phyloP scores from a whole-genome alignment of 2,329 filamentous ascomycete species.

The Fusarium temperatum region DNA sequence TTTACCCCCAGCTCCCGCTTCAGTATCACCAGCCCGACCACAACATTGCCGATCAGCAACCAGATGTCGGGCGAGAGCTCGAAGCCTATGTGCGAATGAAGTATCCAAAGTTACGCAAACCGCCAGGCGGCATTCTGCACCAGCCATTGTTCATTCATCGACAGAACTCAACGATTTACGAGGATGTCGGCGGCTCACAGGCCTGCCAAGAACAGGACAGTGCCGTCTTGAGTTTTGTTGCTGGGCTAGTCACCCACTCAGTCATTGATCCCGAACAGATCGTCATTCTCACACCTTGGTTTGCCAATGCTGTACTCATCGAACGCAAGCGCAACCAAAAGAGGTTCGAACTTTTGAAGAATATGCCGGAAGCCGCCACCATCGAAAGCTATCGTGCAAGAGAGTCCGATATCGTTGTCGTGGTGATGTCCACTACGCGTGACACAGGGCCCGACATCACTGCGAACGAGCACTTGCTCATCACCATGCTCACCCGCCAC shows the following conservation, averaged over 20 bases:
- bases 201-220: not conserved
- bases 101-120: not conserved
- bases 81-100: not conserved
- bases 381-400: not conserved
- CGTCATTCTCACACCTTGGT: not conserved
- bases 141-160: not conserved
- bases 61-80: not conserved
- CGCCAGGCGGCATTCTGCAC: not conserved
- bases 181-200: not conserved
- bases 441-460: not conserved
- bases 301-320: not conserved
- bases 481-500: not conserved
- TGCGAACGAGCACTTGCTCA: not conserved
- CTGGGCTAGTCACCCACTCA: not conserved
- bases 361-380: not conserved
- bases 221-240: not conserved
- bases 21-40: not conserved
- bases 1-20: not conserved
- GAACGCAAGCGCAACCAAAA: not conserved
- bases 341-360: not conserved
- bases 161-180: not conserved
- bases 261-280: not conserved
- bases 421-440: not conserved
- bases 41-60: accelerated
- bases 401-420: not conserved